These are phyloP conservation scores for Lactarius evosmus DNA, from an alignment of 768 basidiomycete species.

Conservation along the genomic window DNA sequence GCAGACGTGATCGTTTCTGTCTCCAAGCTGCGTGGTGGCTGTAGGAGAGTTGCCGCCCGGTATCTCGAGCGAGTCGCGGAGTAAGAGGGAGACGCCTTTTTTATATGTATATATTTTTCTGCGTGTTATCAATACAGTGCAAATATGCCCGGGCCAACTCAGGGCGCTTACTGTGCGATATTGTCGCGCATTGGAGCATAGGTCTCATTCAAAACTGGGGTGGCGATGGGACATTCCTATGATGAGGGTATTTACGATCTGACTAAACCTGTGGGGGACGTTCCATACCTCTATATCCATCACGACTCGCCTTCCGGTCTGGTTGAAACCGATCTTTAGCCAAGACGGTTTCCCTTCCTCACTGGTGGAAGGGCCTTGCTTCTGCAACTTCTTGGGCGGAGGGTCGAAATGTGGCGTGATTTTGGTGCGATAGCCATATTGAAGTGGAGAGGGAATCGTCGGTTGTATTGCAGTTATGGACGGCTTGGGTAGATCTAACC, in stretches of 20 bases:
- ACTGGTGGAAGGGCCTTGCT: constrained; percentile 25
- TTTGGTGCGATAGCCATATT: constrained; percentile 94
- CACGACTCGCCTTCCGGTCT: constrained; percentile 64
- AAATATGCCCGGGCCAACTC: neutral
- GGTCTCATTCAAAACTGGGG: constrained; percentile 70
- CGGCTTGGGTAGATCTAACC: constrained; percentile 50
- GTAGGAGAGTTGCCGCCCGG: constrained; percentile 30
- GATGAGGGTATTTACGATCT: neutral
- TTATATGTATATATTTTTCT: constrained; percentile 82
- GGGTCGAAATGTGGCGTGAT: constrained; percentile 95
- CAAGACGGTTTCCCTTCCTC: constrained; percentile 52
- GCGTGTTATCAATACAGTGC: neutral
- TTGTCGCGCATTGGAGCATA: constrained; percentile 57
- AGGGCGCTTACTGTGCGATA: constrained; percentile 57
- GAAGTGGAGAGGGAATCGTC: constrained; percentile 83
- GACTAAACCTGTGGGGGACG: neutral
- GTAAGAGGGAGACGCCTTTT: constrained; percentile 83
- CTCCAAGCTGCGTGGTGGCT: constrained; percentile 28
- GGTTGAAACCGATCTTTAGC: constrained; percentile 88
- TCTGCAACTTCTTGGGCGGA: constrained; percentile 47
- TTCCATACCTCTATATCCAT: constrained; percentile 84
- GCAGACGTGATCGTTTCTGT: constrained; percentile 62
- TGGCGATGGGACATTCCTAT: constrained; percentile 91
- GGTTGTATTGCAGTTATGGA: constrained; percentile 62
- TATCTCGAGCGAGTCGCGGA: constrained; percentile 74